Base-by-base conservation (phyloP, 2,329 filamentous ascomycete species). In the Neopestalotiopsis clavispora region DNA sequence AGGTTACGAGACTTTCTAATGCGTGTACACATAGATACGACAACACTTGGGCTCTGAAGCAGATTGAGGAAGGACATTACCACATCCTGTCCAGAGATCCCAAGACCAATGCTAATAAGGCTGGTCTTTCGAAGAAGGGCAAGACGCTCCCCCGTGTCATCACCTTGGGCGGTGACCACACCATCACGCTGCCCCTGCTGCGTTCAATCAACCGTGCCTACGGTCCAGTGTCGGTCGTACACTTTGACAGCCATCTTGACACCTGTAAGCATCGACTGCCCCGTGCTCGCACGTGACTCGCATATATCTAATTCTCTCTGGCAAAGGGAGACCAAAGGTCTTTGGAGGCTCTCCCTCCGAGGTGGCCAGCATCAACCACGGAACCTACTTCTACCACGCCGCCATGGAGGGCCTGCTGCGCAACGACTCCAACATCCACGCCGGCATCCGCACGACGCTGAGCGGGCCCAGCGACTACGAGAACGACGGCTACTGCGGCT, bases 381-480 rank as follows among this genome's bases (percentile, higher is more conserved):
- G 94, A 57, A 96, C 93, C 1, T 96, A 96, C 83, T 97, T 97
- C 82, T 96, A 91, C 82, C 92, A 95, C 78, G 94, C 93, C 0
- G 82, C 91, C 0, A 88, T 90, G 80, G 93, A 96, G 78, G 94
- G 94, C 2, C 84, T 96, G 17, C 84, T 97, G 23, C 86, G 86
- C 71, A 97, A 96, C 77, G 92, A 96, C 83, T 92, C 89, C 73
- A 95, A 94, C 81, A 94, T 97, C 80, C 94, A 97, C 78, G 94
- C 93, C 17, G 94, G 94, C 52, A 96, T 97, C 78, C 90, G 94
- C 68, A 96, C 94, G 0, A 96, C 93, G 2, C 84, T 96, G 20
- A 92, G 89, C 69, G 93, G 93, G 0, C 90, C 91, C 0, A 92
- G 89, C 20, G 93, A 95, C 82, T 95, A 95, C 79, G 92, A 94